Conservation (phyloP, 1,139 yeast genomes). For the Meyerozyma carpophila region DNA sequence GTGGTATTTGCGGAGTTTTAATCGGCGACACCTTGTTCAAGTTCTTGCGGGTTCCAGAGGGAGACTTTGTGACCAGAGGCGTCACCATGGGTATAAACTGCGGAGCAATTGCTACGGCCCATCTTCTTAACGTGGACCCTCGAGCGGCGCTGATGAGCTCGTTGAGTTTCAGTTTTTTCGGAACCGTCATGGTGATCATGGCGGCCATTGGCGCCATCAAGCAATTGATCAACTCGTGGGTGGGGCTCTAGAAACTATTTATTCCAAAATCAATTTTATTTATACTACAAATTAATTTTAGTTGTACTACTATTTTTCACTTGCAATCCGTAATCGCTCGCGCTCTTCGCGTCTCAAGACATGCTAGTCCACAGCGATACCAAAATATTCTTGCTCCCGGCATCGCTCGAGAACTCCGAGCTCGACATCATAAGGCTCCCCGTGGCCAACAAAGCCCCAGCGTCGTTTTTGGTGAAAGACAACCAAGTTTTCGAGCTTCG, state of each 20-base stretch:
- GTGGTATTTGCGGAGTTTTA: constrained; percentile 73
- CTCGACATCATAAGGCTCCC: neutral
- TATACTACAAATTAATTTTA: neutral
- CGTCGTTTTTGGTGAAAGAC: constrained; percentile 16
- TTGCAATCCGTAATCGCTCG: no score
- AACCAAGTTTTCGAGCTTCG: constrained; percentile 26
- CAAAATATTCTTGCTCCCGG: neutral
- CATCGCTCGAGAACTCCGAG: neutral
- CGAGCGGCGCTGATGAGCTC: constrained; percentile 78
- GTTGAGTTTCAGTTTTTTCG: constrained; percentile 65
- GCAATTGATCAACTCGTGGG: constrained; percentile 7
- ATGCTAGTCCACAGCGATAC: neutral
- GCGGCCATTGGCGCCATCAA: constrained; percentile 44
- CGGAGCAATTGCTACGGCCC: constrained; percentile 81
- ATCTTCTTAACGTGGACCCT: constrained; percentile 62
- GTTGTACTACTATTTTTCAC: no score
- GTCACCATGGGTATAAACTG: constrained; percentile 72
- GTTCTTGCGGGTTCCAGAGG: constrained; percentile 47
- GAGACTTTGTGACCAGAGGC: constrained; percentile 73
- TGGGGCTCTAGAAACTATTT: constrained; percentile 6
- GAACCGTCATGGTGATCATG: constrained; percentile 66
- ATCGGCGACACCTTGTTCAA: constrained; percentile 50
- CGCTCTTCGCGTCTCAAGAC: neutral
- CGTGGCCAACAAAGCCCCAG: neutral
- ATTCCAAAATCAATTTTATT: neutral